Evolutionary conservation across 805 yeast genomes (phyloP).

Genomic region (Kodamaea leandrae): DNA sequence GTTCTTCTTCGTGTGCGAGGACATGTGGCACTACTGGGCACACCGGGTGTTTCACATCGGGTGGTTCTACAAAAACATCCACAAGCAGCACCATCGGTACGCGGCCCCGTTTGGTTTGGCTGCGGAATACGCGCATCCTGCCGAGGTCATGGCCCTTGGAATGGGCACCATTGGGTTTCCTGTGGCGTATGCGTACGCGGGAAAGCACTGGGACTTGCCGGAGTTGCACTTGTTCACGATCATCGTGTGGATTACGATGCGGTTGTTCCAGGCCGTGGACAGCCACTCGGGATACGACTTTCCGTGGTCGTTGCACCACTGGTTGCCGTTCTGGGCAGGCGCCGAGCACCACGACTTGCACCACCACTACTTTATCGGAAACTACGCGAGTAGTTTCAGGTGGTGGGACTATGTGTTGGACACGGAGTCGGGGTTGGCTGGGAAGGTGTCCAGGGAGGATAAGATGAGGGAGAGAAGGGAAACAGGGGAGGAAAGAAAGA

Average conservation of each 20-base stretch:
- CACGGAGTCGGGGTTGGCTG: slow-evolving; percentile 57
- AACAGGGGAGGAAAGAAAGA: slow-evolving; percentile 18
- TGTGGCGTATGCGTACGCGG: slow-evolving; percentile 48
- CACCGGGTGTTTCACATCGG: slow-evolving; percentile 58
- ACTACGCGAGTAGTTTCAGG: slow-evolving; percentile 56
- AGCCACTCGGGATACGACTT: slow-evolving; percentile 62
- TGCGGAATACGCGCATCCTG: slow-evolving; percentile 62
- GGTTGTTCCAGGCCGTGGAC: slow-evolving; percentile 59
- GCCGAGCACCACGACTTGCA: slow-evolving; percentile 63
- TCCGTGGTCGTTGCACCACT: slow-evolving; percentile 57
- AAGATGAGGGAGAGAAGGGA: slow-evolving; percentile 45
- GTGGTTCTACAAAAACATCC: slow-evolving; percentile 54
- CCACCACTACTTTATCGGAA: slow-evolving; percentile 59
- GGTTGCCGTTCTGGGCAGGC: slow-evolving; percentile 65
- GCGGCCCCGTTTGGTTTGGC: slow-evolving; percentile 63
- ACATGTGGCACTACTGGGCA: slow-evolving; percentile 60
- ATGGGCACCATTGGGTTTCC: slow-evolving; percentile 63
- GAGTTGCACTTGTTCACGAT: slow-evolving; percentile 53
- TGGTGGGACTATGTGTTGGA: slow-evolving; percentile 55
- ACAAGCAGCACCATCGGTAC: slow-evolving; percentile 59
- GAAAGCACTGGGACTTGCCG: slow-evolving; percentile 30
- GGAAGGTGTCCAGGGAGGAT: slow-evolving; percentile 46
- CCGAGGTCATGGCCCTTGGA: slow-evolving; percentile 56
- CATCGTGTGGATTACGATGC: slow-evolving; percentile 48
- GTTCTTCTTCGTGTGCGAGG: slow-evolving; percentile 53